phyloP scores from a whole-genome alignment of 2,329 filamentous ascomycete species.

The Lachnellula occidentalis region DNA sequence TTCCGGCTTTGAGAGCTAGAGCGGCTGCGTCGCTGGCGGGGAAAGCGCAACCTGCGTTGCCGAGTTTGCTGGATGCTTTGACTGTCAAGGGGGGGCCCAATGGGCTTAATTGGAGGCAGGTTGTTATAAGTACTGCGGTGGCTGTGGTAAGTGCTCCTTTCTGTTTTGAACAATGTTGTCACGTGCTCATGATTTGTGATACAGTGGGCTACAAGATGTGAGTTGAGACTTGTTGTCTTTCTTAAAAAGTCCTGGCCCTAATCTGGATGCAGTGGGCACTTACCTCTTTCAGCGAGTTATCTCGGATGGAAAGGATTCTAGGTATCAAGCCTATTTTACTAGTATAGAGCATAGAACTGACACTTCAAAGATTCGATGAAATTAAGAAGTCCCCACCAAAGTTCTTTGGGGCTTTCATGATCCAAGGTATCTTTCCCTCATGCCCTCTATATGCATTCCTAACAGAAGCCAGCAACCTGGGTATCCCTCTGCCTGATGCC shows the following conservation, averaged over 20 bases:
- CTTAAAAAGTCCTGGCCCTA: not conserved
- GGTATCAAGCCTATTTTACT: not conserved
- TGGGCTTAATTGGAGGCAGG: conserved; percentile 57
- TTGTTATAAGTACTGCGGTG: conserved; percentile 48
- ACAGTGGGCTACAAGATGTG: conserved; percentile 55
- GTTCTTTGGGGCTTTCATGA: conserved; percentile 50
- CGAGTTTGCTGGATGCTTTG: conserved; percentile 42
- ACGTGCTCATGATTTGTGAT: not conserved
- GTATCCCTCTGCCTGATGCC: conserved; percentile 62
- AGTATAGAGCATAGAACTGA: not conserved
- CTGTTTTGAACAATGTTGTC: not conserved
- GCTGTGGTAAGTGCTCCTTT: conserved; percentile 32
- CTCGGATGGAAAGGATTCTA: conserved; percentile 52
- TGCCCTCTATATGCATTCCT: not conserved
- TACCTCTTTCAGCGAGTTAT: conserved; percentile 60
- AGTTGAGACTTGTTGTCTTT: conserved; percentile 17
- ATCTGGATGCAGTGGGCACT: conserved; percentile 45
- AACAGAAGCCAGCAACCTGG: conserved; percentile 46
- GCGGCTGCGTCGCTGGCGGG: conserved; percentile 41
- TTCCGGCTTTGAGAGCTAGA: conserved; percentile 53
- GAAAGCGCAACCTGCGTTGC: conserved; percentile 37
- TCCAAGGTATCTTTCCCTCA: conserved; percentile 40
- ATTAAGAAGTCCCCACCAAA: conserved; percentile 47
- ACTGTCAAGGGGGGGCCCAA: conserved; percentile 34
- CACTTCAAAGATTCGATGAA: conserved; percentile 40